Percentiles rank a stretch among this genome's conserved stretches.
Conservation (phyloP, 2,329 filamentous ascomycete genomes). For the Epichloe bromicola region DNA sequence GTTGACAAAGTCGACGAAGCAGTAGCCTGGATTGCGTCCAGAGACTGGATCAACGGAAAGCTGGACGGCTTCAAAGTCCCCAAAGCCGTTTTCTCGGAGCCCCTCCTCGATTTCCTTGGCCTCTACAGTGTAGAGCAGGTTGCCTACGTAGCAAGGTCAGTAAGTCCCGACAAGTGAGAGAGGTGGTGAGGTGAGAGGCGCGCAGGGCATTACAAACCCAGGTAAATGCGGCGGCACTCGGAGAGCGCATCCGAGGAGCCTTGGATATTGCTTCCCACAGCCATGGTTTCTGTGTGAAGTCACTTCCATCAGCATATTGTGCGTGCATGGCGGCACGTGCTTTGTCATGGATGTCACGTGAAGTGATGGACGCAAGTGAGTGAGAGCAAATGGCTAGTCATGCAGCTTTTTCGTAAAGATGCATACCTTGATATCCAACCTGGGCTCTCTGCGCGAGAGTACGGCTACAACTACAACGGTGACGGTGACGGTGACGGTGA, state of each 20-base stretch:
- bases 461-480: too few species aligned
- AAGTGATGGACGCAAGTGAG: too few species aligned
- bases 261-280: not conserved
- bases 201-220: constrained; percentile 26
- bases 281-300: not conserved
- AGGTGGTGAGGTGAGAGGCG: not conserved
- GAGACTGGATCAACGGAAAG: constrained; percentile 58
- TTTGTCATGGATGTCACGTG: not conserved
- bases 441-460: not conserved
- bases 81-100: constrained; percentile 31
- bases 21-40: constrained; percentile 52
- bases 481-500: too few species aligned
- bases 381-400: too few species aligned
- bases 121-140: constrained; percentile 41
- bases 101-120: constrained; percentile 48
- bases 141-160: constrained; percentile 18
- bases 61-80: constrained; percentile 40
- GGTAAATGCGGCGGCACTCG: constrained; percentile 38
- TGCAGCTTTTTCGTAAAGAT: too few species aligned
- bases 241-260: constrained; percentile 11
- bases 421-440: not conserved
- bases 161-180: not conserved
- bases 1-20: constrained; percentile 54
- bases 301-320: not conserved
- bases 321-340: not conserved